Base-by-base conservation (phyloP, 352 stramenopile species). In the Globisporangium cystogenes region DNA sequence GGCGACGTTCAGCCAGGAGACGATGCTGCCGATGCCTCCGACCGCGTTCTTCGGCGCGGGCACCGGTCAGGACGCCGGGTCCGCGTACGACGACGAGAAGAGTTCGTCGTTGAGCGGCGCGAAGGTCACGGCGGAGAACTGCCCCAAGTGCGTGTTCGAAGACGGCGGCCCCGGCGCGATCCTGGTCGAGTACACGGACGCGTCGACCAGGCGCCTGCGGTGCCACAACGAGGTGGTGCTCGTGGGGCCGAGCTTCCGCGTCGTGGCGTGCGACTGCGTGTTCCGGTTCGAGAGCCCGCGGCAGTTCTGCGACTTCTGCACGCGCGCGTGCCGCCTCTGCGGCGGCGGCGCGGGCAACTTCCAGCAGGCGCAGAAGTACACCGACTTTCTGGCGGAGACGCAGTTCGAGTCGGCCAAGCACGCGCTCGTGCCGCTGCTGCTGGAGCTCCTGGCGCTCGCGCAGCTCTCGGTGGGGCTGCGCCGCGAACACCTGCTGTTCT, bases 231-330 rank as follows among this genome's bases (percentile, higher is more conserved):
- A 86, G 21, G 51, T 84, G 15, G 78, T 93, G 37, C 59, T 80
- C 29, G 59, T 92, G 12, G 84, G 84, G 0, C 74, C 80, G 29
- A 92, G 68, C 10, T 95, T 92, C 61, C 78, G 81, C n/a, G 84
- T 93, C 48, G 76, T 93, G 3, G 71, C 76, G 24, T 95, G 84
- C 48, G 82, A 95, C 57, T 95, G 84, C 39, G 82, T 92, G n/a
- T 70, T 86, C 47, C 80, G 84, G 18, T 86, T 86, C 40, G 29
- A 78, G 26, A 72, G 62, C 23, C 72, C 68, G 7, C 70, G 72
- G 4, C 74, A 85, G 14, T 91, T 86, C 51, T 95, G 84, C 47
- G 65, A 51, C 11, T 95, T 95, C 46, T 95, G 84, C 51, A 74
- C 72, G 21, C 69, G 84, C 31, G 80, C 81, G 15, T 95, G 84